phyloP scores from a whole-genome alignment of 257 asterid species.

The Ilex aquifolium region DNA sequence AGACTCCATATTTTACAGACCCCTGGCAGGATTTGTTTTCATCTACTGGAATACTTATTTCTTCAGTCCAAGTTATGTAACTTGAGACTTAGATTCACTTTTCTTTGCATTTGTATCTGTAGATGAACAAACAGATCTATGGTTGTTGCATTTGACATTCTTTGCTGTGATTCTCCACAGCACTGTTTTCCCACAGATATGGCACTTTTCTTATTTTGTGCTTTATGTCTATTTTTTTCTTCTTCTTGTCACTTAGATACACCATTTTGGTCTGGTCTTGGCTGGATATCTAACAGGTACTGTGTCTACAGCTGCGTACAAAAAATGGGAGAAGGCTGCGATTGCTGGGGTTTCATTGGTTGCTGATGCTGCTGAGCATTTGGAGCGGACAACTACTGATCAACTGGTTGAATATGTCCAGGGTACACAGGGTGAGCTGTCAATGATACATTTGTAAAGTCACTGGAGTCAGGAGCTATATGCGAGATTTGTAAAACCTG shows the following conservation, averaged over 20 bases:
- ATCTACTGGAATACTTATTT: too few relatives aligned
- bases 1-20: too few relatives aligned
- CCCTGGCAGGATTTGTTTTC: too few relatives aligned
- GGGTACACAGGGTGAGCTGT: conserved; percentile 52
- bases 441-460: conserved; percentile 2
- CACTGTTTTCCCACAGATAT: background rate
- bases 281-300: conserved; percentile 36
- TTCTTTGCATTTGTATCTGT: background rate
- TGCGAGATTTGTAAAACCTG: conserved; percentile 13
- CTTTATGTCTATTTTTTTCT: conserved; percentile 1
- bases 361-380: conserved; percentile 99
- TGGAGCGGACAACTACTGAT: conserved; percentile 71
- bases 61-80: too few relatives aligned
- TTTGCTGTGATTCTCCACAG: background rate
- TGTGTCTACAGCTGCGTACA: conserved; percentile 77
- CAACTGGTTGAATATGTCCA: conserved; percentile 48
- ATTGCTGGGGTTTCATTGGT: conserved; percentile 98
- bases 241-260: conserved; percentile 8
- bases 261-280: conserved; percentile 9
- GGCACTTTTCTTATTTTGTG: background rate
- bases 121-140: background rate
- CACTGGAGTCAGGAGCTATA: conserved; percentile 6
- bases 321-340: conserved; percentile 99
- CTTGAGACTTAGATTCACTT: too few relatives aligned
- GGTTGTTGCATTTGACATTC: background rate